These are phyloP conservation scores for Paraleonurus japonicus DNA, from an alignment of 257 asterid genomes.

Conservation along the genomic window DNA sequence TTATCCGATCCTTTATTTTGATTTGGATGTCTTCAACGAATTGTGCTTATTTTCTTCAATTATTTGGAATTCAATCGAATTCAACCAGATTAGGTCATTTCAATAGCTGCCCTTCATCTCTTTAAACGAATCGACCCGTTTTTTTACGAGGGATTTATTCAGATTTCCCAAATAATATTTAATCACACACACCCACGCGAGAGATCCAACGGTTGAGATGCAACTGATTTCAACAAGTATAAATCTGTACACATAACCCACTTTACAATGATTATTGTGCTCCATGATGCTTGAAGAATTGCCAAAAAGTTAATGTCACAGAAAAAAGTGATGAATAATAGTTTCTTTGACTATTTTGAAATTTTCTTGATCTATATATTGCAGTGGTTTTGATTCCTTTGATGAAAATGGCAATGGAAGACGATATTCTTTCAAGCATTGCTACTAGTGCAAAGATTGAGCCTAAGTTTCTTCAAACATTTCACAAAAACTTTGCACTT, in stretches of 20 bases:
- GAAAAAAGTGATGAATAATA: not conserved
- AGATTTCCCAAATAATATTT: not conserved
- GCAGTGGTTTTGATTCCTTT: slow-evolving; percentile 26
- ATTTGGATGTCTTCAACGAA: not conserved
- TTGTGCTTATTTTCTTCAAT: not conserved
- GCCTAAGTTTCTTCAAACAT: slow-evolving; percentile 42
- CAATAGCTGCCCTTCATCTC: not conserved
- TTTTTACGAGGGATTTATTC: not conserved
- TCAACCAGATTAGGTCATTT: slow-evolving; percentile 7
- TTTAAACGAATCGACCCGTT: slow-evolving; percentile 9
- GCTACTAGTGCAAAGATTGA: slow-evolving; percentile 37
- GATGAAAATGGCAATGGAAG: slow-evolving; percentile 37
- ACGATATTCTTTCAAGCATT: slow-evolving; percentile 42
- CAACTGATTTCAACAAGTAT: not conserved
- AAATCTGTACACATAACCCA: not conserved
- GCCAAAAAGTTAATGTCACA: not conserved
- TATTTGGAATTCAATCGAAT: slow-evolving; percentile 9
- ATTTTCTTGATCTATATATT: not conserved
- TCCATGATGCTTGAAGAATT: slow-evolving; percentile 12
- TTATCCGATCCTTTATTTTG: not conserved
- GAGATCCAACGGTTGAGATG: too few species aligned
- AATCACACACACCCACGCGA: too few species aligned
- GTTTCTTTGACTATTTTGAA: not conserved
- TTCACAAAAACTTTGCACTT: slow-evolving; percentile 46
- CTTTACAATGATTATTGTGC: not conserved